Evolutionary conservation across 2,329 filamentous ascomycete species (phyloP), one percentile per base, ranked within the genome.

Genomic region (Trichoderma harzianum): DNA sequence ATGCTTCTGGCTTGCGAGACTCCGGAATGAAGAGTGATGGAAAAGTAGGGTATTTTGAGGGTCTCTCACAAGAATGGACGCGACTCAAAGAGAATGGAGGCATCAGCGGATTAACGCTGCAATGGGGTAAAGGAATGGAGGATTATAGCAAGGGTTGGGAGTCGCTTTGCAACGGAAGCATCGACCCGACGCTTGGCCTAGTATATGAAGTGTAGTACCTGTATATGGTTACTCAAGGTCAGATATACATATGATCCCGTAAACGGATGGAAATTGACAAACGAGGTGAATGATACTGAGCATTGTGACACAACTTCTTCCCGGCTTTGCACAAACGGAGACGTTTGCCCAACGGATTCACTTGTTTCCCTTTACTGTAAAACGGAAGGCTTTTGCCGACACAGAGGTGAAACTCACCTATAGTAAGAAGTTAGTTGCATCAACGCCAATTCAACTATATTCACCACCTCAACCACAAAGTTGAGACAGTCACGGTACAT

Each of bases 101-200:
- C 14, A 34, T 53, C 51, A 16, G 57, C 5, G 30, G 47, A 8
- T 14, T 67, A 16, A 67, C 26, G 7, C 21, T 67, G 30, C 51
- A 39, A 28, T 67, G 64, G 64, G 64, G 64, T 16, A 67, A 67
- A 30, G 64, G 64, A n/a, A 28, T 67, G 28, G 30, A 67, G 8
- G 64, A 67, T 12, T 67, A 57, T 11, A 39, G 7, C 12, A 24
- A 57, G 16, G 64, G 64, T 18, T 67, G 64, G 64, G 47, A 67
- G 8, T 18, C 32, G 11, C 47, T 67, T 7, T 57, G 64, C 24
- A 30, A n/a, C 18, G 64, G 64, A 34, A 39, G 32, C 8, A 14
- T 67, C 3, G 51, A 67, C 24, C 51, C 64, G 7, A 67, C 64
- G 10, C 64, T 67, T 36, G 64, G 64, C 3, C 24, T 67, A 7